These are phyloP conservation scores for Strobilomyces confusus DNA, from an alignment of 768 basidiomycete genomes.

Conservation along the genomic window DNA sequence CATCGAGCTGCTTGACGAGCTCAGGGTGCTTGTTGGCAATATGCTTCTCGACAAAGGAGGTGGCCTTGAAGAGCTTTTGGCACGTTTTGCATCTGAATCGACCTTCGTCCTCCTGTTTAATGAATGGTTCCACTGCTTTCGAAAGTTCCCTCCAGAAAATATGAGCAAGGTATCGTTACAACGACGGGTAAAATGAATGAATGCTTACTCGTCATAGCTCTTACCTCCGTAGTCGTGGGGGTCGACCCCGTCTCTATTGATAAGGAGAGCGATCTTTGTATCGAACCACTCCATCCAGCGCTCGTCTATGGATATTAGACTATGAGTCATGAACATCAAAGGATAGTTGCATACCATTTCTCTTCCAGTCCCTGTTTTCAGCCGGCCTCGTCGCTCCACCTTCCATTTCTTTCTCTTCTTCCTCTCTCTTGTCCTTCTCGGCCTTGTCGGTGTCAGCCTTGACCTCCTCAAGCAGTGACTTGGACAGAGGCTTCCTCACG, in stretches of 20 bases:
- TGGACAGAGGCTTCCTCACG: constrained; percentile 70
- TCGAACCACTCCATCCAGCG: constrained; percentile 91
- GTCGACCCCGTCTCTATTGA: constrained; percentile 77
- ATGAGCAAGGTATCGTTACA: constrained; percentile 15
- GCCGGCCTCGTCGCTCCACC: constrained; percentile 30
- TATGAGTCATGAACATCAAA: constrained; percentile 10
- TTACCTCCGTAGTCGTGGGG: constrained; percentile 88
- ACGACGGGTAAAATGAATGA: constrained; percentile 21
- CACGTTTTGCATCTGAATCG: constrained; percentile 97
- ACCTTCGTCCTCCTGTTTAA: constrained; percentile 95
- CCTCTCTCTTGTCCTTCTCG: constrained; percentile 47
- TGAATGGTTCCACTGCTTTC: constrained; percentile 69
- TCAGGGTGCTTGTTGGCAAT: constrained; percentile 93
- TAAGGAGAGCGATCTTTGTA: constrained; percentile 74
- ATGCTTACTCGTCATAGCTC: constrained; percentile 78
- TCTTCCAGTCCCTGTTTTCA: constrained; percentile 51
- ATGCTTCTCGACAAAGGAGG: constrained; percentile 96
- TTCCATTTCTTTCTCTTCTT: constrained; percentile 41
- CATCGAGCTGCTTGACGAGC: constrained; percentile 75
- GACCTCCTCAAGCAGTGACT: constrained; percentile 56
- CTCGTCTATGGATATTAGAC: constrained; percentile 51
- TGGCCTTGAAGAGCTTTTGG: constrained; percentile 96
- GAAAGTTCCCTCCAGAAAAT: constrained; percentile 61
- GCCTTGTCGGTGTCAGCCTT: constrained; percentile 47
- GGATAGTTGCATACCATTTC: constrained; percentile 51